Base-by-base conservation (phyloP, 495 filamentous ascomycete species). In the Lasiosphaeriaceae sp. region DNA sequence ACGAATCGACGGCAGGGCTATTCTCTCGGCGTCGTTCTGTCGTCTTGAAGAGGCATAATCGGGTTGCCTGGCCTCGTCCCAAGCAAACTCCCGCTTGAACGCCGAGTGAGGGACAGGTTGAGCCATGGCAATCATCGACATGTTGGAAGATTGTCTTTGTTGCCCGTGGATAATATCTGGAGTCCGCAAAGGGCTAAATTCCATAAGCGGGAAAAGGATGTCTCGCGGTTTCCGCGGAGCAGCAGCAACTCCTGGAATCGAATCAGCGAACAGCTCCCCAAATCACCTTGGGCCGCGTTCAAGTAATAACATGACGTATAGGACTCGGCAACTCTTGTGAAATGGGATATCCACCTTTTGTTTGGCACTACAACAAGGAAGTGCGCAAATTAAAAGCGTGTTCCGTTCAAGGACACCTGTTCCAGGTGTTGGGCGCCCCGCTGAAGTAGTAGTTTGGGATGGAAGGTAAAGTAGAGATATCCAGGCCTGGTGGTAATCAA, bases 1-100 rank as follows among this genome's bases (percentile, higher is more conserved):
- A 54, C 69, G 67, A 23, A 80, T 77, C 14, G 77, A 67, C 20
- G 77, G 77, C 19, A 80, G 65, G 31, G 69, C 68, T 51, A 74
- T 55, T n/a, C 53, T 64, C 53, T 71, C 69, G 20, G 46, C n/a
- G 20, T 65, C 60, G 22, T 55, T 61, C 29, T 59, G 57, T 22
- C 56, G 52, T 48, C 64, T 61, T 34, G 56, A 39, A 19, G 55
- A 56, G 31, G 47, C 44, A 23, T 62, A 65, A 11, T 55, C 63
- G 22, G 48, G 23, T 6, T 60, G 51, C 45, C 59, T 60, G 61
- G 48, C 41, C 23, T 67, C 63, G 26, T 63, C 53, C 67, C 67
- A 70, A 20, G 57, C 51, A 19, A 58, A 60, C 26, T 68, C 67
- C 23, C 57, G 54, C 51, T 59, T 47, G 60, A 66, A 70, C 39